Percentiles rank a stretch among this genome's conserved stretches.
Evolutionary conservation across 148 eudicot genomes (phyloP).

Genomic region (Vaccinium corymbosum): DNA sequence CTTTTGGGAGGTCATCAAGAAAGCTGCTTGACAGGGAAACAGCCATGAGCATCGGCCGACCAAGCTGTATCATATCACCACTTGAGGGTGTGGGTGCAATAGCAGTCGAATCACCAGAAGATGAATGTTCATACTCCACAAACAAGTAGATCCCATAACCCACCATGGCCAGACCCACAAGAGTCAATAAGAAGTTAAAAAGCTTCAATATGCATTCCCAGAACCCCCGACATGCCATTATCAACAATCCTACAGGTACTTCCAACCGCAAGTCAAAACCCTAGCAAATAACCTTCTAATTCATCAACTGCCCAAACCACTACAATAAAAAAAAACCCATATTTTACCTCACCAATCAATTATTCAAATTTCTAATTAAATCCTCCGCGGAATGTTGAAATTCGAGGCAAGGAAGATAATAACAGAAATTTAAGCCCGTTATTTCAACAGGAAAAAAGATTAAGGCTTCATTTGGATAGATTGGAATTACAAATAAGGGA

Average conservation of each 20-base stretch:
- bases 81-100: conserved; percentile 32
- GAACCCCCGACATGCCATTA: conserved; percentile 87
- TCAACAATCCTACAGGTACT: conserved; percentile 17
- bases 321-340: conserved; percentile 4
- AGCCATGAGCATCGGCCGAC: conserved; percentile 75
- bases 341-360: background rate
- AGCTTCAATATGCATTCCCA: conserved; percentile 81
- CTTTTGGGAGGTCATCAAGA: conserved; percentile 67
- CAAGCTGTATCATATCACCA: conserved; percentile 55
- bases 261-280: conserved; percentile 1
- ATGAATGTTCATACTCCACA: conserved; percentile 58
- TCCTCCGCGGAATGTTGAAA: background rate
- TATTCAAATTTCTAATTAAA: background rate
- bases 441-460: background rate
- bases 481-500: background rate
- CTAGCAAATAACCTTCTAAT: conserved; percentile 10
- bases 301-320: background rate
- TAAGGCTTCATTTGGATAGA: background rate
- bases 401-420: background rate
- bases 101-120: conserved; percentile 40
- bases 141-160: conserved; percentile 92
- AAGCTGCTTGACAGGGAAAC: conserved; percentile 57
- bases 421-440: background rate
- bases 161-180: conserved; percentile 77
- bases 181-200: conserved; percentile 69